Conservation (phyloP, 495 filamentous ascomycete genomes). For the Halenospora varia region DNA sequence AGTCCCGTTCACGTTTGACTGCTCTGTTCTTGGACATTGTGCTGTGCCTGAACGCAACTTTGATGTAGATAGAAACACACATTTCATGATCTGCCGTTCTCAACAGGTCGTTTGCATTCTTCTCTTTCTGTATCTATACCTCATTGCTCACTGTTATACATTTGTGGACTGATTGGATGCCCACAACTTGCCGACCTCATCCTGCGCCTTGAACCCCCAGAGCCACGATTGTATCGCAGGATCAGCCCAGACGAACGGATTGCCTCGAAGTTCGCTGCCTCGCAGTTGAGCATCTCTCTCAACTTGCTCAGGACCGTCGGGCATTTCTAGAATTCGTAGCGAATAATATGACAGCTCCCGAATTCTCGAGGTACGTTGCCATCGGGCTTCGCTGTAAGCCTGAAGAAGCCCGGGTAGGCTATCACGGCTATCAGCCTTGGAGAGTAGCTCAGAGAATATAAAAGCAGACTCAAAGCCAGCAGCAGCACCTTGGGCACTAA, state of each 20-base stretch:
- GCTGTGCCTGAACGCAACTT: too few species aligned
- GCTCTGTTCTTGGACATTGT: too few species aligned
- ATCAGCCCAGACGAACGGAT: conserved; percentile 50
- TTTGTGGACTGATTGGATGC: neutral
- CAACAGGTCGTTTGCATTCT: neutral
- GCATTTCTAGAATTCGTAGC: conserved; percentile 51
- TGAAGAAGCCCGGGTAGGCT: conserved; percentile 37
- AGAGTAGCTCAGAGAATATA: neutral
- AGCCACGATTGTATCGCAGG: conserved; percentile 49
- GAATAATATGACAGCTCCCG: conserved; percentile 45
- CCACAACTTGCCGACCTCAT: conserved; percentile 46
- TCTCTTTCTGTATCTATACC: neutral
- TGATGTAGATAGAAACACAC: too few species aligned
- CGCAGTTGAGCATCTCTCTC: conserved; percentile 42
- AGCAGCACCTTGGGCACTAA: conserved; percentile 11
- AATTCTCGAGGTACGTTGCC: conserved; percentile 46
- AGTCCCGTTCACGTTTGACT: too few species aligned
- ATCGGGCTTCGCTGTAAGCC: conserved; percentile 50
- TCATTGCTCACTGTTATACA: neutral
- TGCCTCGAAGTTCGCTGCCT: conserved; percentile 33
- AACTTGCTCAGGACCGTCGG: conserved; percentile 44
- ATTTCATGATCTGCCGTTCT: too few species aligned
- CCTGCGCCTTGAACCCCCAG: conserved; percentile 48
- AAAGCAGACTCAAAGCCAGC: neutral
- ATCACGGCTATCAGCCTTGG: neutral